Conservation (phyloP, 208 protist genomes). For the Leishmania tropica region DNA sequence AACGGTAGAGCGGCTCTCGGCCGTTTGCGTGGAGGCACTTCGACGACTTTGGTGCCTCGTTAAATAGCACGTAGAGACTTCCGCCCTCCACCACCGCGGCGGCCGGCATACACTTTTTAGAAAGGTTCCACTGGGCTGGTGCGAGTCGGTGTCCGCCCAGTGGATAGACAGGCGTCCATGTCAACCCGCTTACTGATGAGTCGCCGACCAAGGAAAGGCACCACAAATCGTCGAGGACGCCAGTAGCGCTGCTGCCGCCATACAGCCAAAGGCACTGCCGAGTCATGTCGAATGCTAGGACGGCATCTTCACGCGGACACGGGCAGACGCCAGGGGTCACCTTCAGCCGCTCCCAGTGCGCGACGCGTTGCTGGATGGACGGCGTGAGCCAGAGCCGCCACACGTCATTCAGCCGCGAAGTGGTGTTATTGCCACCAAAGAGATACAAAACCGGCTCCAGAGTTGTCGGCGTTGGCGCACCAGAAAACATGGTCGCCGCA, state of each 20-base stretch:
- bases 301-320: slow-evolving; percentile 12
- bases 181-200: neutral
- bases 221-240: slow-evolving; percentile 9
- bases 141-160: slow-evolving; percentile 6
- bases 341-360: slow-evolving; percentile 18
- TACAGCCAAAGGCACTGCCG: slow-evolving; percentile 16
- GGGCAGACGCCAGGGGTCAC: slow-evolving; percentile 6
- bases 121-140: neutral
- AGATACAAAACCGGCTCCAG: slow-evolving; percentile 47
- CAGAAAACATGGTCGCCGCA: neutral
- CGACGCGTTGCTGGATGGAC: slow-evolving; percentile 31
- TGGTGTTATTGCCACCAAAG: slow-evolving; percentile 67
- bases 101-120: neutral
- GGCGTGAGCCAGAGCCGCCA: slow-evolving; percentile 47
- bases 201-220: slow-evolving; percentile 4
- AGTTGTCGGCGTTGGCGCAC: neutral
- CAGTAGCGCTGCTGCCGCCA: slow-evolving; percentile 10
- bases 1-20: slow-evolving; percentile 7
- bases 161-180: slow-evolving; percentile 9
- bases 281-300: slow-evolving; percentile 8
- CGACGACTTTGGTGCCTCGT: neutral
- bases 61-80: slow-evolving; percentile 12
- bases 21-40: neutral
- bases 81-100: slow-evolving; percentile 5
- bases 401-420: slow-evolving; percentile 51